Evolutionary conservation across 345 rosid species (phyloP).

Genomic region (Arabis alpina): DNA sequence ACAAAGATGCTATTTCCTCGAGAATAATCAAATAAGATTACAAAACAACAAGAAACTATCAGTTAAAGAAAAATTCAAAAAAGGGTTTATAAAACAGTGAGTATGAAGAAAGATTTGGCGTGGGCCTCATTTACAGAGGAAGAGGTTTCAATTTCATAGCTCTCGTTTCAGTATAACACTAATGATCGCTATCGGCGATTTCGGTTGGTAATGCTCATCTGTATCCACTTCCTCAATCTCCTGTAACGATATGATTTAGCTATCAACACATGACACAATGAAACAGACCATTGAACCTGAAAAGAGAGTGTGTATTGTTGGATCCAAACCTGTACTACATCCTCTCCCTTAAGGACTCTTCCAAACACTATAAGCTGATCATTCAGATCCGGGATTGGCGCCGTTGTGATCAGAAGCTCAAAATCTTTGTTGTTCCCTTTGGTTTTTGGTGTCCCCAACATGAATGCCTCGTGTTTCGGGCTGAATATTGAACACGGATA

Average conservation of each 20-base stretch:
- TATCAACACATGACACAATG: slow-evolving; percentile 14
- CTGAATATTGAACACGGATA: slow-evolving; percentile 37
- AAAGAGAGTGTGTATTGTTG: not conserved
- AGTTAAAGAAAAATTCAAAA: slow-evolving; percentile 16
- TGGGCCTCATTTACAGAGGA: slow-evolving; percentile 42
- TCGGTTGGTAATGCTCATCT: slow-evolving; percentile 85
- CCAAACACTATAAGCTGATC: slow-evolving; percentile 80
- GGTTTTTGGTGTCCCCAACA: slow-evolving; percentile 73
- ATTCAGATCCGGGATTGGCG: slow-evolving; percentile 81
- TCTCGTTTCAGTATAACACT: slow-evolving; percentile 60
- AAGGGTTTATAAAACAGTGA: slow-evolving; percentile 20
- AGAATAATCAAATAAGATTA: slow-evolving; percentile 31
- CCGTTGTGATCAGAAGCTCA: slow-evolving; percentile 76
- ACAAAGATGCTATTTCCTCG: slow-evolving; percentile 32
- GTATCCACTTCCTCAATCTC: slow-evolving; percentile 98
- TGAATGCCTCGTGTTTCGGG: slow-evolving; percentile 83
- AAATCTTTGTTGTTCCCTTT: slow-evolving; percentile 60
- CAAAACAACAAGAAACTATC: slow-evolving; percentile 25
- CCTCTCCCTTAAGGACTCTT: slow-evolving; percentile 77
- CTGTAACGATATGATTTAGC: slow-evolving; percentile 43
- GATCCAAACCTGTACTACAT: slow-evolving; percentile 73
- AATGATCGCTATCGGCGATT: slow-evolving; percentile 65
- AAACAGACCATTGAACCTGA: not conserved
- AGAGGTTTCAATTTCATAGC: slow-evolving; percentile 41
- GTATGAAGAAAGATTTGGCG: slow-evolving; percentile 32